Conservation (phyloP, 257 asterid species). For the Solanum infundibuliforme region DNA sequence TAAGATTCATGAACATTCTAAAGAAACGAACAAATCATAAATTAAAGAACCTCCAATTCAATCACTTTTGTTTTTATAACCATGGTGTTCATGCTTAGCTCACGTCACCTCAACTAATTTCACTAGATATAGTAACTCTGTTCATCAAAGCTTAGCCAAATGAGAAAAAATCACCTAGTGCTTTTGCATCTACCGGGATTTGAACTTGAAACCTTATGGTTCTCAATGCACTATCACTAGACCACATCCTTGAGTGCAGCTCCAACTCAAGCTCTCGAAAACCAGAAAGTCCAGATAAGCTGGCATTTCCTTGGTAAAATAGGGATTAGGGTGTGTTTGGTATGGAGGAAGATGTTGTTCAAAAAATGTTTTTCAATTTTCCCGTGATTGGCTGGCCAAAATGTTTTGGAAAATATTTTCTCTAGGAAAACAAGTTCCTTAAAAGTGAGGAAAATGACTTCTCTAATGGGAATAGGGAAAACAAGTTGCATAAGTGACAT, state of each 20-base stretch:
- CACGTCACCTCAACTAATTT: background rate
- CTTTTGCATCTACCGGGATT: background rate
- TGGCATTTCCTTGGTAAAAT: background rate
- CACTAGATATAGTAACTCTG: background rate
- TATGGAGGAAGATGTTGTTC: no score
- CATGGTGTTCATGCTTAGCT: background rate
- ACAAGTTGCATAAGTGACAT: background rate
- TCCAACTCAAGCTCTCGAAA: background rate
- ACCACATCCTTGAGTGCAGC: background rate
- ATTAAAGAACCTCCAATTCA: background rate
- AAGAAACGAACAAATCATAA: background rate
- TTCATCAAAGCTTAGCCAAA: background rate
- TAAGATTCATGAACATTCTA: background rate
- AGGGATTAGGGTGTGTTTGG: background rate
- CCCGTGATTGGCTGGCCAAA: background rate
- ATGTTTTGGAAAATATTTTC: background rate
- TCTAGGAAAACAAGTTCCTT: background rate
- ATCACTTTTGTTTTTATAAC: background rate
- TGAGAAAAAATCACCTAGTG: background rate
- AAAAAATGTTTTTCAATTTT: no score
- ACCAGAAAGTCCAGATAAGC: background rate
- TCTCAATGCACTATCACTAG: background rate
- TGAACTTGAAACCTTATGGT: background rate
- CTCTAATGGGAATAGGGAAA: background rate
- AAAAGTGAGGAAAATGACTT: background rate